phyloP scores from a whole-genome alignment of 208 protist genomes.

The Vickermania spadyakhi region DNA sequence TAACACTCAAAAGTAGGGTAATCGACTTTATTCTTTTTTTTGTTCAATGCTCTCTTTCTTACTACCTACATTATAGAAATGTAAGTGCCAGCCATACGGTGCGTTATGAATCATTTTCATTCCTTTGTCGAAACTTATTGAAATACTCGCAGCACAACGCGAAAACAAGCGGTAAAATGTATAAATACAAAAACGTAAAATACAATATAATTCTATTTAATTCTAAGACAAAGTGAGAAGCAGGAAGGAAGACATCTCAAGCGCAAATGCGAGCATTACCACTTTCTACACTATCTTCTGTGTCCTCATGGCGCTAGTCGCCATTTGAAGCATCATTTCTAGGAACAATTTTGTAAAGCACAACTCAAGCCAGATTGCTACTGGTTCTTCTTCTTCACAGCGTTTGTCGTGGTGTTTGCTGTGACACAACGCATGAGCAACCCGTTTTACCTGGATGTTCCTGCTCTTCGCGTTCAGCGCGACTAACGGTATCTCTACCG shows the following conservation, averaged over 20 bases:
- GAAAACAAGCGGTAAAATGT: too few species aligned
- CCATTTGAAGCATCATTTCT: background rate
- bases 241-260: background rate
- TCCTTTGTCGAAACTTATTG: too few species aligned
- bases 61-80: conserved; percentile 6
- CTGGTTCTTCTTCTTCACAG: conserved; percentile 1
- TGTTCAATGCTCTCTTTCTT: conserved; percentile 6
- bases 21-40: conserved; percentile 7
- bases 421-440: background rate
- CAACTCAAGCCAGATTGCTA: conserved; percentile 2
- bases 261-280: background rate
- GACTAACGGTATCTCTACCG: background rate
- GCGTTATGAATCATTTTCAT: too few species aligned
- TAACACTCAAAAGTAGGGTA: too few species aligned
- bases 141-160: too few species aligned
- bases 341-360: background rate
- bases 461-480: background rate
- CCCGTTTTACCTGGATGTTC: background rate
- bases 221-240: background rate
- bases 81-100: background rate
- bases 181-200: too few species aligned
- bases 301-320: conserved; percentile 3
- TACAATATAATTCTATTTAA: too few species aligned
- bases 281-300: conserved; percentile 2
- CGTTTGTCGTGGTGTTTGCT: background rate